Evolutionary conservation across 1,284 basidiomycete genomes (phyloP).

Genomic region (Malassezia arunalokei): DNA sequence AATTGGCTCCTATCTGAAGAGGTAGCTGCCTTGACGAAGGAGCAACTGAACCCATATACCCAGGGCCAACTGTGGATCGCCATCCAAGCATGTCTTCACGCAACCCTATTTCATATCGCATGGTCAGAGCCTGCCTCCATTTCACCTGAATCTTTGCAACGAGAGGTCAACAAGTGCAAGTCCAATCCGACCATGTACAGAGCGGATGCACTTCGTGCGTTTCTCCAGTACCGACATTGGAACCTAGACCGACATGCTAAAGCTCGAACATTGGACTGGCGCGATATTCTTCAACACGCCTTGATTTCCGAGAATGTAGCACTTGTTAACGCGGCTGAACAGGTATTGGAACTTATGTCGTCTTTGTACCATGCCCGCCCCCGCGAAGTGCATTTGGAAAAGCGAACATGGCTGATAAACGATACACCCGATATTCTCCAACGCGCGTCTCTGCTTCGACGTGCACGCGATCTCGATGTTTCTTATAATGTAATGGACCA

Average conservation of each 20-base stretch:
- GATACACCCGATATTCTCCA: background rate
- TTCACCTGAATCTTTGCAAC: background rate
- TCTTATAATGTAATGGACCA: background rate
- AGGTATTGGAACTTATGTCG: background rate
- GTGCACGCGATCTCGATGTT: background rate
- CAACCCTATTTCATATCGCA: background rate
- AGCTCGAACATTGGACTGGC: slow-evolving; percentile 6
- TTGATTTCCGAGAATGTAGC: background rate
- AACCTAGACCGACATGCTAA: background rate
- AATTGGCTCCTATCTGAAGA: slow-evolving; percentile 6
- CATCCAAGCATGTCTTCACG: background rate
- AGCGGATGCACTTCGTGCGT: background rate
- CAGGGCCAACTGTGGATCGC: slow-evolving; percentile 5
- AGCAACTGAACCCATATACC: background rate
- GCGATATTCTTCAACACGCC: background rate
- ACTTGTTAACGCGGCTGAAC: background rate
- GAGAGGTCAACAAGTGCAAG: background rate
- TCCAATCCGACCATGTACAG: background rate
- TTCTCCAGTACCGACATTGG: slow-evolving; percentile 1
- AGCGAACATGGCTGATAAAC: slow-evolving; percentile 6
- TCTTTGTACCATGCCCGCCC: background rate
- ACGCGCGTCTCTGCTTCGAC: background rate
- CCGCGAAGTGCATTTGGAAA: slow-evolving; percentile 2
- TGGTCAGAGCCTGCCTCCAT: background rate
- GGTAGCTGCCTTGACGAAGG: slow-evolving; percentile 3